These are phyloP conservation scores for Marsdenia floribunda DNA, from an alignment of 257 asterid genomes.

Conservation along the genomic window DNA sequence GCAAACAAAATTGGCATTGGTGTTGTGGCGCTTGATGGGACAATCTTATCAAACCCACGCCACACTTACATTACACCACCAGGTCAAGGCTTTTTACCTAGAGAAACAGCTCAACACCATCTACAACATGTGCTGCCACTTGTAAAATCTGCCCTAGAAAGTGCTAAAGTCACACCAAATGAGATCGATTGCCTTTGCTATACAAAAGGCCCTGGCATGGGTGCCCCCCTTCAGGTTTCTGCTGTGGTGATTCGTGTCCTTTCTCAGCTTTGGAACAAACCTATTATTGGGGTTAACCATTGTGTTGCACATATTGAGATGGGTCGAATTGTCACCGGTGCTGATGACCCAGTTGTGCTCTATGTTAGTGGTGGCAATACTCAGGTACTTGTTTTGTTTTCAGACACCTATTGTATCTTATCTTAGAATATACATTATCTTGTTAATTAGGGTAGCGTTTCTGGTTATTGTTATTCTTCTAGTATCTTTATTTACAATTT, in stretches of 20 bases:
- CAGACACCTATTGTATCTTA: background rate
- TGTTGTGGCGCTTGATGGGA: conserved; percentile 69
- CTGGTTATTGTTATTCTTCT: background rate
- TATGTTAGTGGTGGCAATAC: conserved; percentile 98
- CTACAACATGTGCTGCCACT: conserved; percentile 77
- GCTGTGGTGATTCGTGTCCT: conserved; percentile 78
- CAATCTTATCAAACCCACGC: conserved; percentile 80
- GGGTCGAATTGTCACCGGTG: conserved; percentile 91
- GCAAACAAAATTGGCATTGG: conserved; percentile 94
- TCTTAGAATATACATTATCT: background rate
- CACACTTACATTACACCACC: conserved; percentile 97
- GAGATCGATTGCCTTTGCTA: conserved; percentile 87
- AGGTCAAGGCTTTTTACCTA: conserved; percentile 91
- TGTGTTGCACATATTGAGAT: conserved; percentile 96
- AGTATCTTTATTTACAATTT: background rate
- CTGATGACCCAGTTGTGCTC: conserved; percentile 85
- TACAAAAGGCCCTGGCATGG: conserved; percentile 98
- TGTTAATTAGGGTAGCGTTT: background rate
- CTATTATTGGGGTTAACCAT: conserved; percentile 85
- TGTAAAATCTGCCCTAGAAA: conserved; percentile 56
- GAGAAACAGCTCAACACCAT: conserved; percentile 98
- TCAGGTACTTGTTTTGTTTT: conserved; percentile 32
- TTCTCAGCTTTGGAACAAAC: conserved; percentile 91
- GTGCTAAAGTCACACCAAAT: conserved; percentile 46
- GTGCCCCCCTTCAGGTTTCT: conserved; percentile 77